phyloP scores from a whole-genome alignment of 345 rosid genomes.

The Citrus unshiu region DNA sequence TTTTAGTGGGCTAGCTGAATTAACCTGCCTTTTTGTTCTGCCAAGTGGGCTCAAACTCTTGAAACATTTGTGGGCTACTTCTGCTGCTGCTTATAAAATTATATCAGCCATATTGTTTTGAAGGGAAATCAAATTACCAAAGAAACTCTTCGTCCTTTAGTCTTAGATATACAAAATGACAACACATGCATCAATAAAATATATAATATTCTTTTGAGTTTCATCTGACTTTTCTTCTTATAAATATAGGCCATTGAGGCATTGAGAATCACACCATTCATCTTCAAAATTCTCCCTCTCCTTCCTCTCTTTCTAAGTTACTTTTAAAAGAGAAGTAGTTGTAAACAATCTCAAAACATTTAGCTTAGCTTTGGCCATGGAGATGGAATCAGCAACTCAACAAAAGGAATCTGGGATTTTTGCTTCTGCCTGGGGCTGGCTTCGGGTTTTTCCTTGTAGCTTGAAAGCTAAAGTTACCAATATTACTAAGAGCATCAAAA shows the following conservation, averaged over 20 bases:
- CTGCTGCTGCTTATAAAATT: constrained; percentile 14
- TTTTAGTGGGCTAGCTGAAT: constrained; percentile 25
- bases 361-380: constrained; percentile 24
- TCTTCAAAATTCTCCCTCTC: neutral
- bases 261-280: neutral
- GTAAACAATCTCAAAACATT: neutral
- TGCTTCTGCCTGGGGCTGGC: constrained; percentile 22
- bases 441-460: constrained; percentile 24
- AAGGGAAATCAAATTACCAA: neutral
- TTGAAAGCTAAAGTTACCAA: constrained; percentile 25
- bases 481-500: constrained; percentile 28
- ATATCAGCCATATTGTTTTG: constrained; percentile 25
- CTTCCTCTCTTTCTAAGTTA: neutral
- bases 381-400: constrained; percentile 35
- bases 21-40: neutral
- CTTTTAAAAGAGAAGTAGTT: neutral
- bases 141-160: constrained; percentile 34
- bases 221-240: constrained; percentile 27
- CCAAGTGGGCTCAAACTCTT: constrained; percentile 19
- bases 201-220: neutral
- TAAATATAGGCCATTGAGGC: constrained; percentile 35
- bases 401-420: constrained; percentile 20
- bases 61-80: constrained; percentile 5
- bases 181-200: constrained; percentile 5
- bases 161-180: constrained; percentile 6